Percentiles rank a stretch among this genome's conserved stretches.
Evolutionary conservation across 768 basidiomycete genomes (phyloP).

Genomic region (Paxillus ammoniavirescens): DNA sequence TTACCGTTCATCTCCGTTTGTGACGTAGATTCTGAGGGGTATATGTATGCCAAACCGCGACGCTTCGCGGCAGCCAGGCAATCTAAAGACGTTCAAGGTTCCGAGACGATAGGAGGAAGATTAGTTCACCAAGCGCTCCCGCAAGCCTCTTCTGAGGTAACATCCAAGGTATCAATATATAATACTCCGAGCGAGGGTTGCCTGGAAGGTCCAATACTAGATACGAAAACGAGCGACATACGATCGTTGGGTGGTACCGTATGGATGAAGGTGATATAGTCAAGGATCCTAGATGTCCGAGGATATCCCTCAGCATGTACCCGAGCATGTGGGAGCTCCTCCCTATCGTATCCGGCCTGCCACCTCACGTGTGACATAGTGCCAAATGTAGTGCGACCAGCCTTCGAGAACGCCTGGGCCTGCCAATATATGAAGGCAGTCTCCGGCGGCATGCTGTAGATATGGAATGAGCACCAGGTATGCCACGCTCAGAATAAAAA

Average conservation of each 20-base stretch:
- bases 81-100: too few species aligned
- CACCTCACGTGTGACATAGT: conserved; percentile 42
- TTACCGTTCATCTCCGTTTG: not conserved
- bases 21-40: not conserved
- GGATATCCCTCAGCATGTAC: not conserved
- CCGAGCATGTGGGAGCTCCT: not conserved
- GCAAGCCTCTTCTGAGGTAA: not conserved
- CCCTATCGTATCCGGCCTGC: conserved; percentile 20
- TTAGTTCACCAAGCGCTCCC: too few species aligned
- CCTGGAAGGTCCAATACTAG: not conserved
- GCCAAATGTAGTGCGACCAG: conserved; percentile 53
- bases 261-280: not conserved
- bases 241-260: not conserved
- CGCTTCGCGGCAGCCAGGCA: not conserved
- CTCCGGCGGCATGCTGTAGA: conserved; percentile 39
- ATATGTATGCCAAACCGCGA: not conserved
- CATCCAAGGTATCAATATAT: not conserved
- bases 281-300: not conserved
- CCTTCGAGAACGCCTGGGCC: conserved; percentile 50
- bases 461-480: conserved; percentile 2
- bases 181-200: not conserved
- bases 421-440: conserved; percentile 47
- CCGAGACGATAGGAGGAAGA: too few species aligned
- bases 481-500: conserved; percentile 3
- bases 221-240: not conserved